These are phyloP conservation scores for Penicillium bialowiezense DNA, from an alignment of 495 filamentous ascomycete species.

Conservation along the genomic window DNA sequence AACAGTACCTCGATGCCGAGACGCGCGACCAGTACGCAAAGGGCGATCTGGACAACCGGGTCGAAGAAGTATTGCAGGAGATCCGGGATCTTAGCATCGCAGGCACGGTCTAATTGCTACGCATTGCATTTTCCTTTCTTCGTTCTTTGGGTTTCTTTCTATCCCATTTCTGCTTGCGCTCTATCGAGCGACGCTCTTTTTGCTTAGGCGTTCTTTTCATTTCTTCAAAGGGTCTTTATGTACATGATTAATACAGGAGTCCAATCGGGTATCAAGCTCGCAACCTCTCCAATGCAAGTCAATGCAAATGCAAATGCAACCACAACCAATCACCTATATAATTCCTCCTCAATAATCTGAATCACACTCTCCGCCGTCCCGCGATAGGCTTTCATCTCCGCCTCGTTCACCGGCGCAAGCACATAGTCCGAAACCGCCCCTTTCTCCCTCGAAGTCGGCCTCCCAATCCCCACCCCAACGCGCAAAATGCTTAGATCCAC, in stretches of 20 bases:
- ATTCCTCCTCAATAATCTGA: constrained; percentile 45
- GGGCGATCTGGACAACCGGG: constrained; percentile 84
- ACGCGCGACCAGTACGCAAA: constrained; percentile 95
- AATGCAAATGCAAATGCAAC: neutral
- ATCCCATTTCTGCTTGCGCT: neutral
- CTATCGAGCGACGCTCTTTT: neutral
- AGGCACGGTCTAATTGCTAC: constrained; percentile 54
- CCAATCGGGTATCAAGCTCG: neutral
- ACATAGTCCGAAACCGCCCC: constrained; percentile 64
- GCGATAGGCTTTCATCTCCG: constrained; percentile 49
- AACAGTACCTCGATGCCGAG: constrained; percentile 97
- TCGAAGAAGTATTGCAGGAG: constrained; percentile 95
- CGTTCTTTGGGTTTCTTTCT: constrained; percentile 1
- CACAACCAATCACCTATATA: constrained; percentile 20
- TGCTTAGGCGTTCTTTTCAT: constrained; percentile 5
- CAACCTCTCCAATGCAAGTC: neutral
- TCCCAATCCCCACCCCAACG: constrained; percentile 70
- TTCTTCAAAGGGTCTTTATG: neutral
- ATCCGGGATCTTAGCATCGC: constrained; percentile 96
- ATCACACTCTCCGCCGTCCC: constrained; percentile 49
- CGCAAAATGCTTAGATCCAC: constrained; percentile 41
- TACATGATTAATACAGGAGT: constrained; percentile 13
- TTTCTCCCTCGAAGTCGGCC: constrained; percentile 57
- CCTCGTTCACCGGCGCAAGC: constrained; percentile 55
- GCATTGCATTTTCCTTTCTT: constrained; percentile 6